Evolutionary conservation across 2,329 filamentous ascomycete genomes (phyloP).

Genomic region (Arthrobotrys sinensis): DNA sequence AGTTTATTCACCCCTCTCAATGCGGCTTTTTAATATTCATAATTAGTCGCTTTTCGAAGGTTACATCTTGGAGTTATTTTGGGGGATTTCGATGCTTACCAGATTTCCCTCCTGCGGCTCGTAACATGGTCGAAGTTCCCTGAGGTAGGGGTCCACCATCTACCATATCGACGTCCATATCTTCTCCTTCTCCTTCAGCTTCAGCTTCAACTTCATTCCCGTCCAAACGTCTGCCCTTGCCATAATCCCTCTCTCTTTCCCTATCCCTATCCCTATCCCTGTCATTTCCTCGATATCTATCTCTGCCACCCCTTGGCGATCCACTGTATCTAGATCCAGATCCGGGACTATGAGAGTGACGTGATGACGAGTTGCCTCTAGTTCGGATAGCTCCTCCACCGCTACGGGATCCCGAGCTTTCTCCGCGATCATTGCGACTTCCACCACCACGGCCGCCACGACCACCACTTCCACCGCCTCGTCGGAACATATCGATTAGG

Average conservation of each 20-base stretch:
- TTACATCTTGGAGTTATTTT: not conserved
- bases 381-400: conserved; percentile 43
- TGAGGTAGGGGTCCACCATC: conserved; percentile 11
- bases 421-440: not conserved
- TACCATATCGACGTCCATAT: conserved; percentile 26
- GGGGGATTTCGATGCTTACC: conserved; percentile 22
- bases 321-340: conserved; percentile 20
- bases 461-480: conserved; percentile 63
- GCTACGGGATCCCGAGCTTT: conserved; percentile 47
- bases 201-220: conserved; percentile 9
- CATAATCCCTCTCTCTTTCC: conserved; percentile 30
- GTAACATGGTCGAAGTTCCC: conserved; percentile 50
- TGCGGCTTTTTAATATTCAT: not conserved
- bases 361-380: conserved; percentile 15
- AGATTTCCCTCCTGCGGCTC: conserved; percentile 8
- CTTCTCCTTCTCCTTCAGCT: not conserved
- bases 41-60: conserved; percentile 13
- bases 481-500: conserved; percentile 58
- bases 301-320: not conserved
- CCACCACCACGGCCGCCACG: conserved; percentile 64
- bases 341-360: not conserved
- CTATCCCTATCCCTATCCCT: conserved; percentile 10
- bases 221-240: conserved; percentile 25
- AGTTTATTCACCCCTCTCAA: not conserved
- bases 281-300: conserved; percentile 12